These are phyloP conservation scores for Tylopilus sp. DNA, from an alignment of 768 basidiomycete species.

Conservation along the genomic window DNA sequence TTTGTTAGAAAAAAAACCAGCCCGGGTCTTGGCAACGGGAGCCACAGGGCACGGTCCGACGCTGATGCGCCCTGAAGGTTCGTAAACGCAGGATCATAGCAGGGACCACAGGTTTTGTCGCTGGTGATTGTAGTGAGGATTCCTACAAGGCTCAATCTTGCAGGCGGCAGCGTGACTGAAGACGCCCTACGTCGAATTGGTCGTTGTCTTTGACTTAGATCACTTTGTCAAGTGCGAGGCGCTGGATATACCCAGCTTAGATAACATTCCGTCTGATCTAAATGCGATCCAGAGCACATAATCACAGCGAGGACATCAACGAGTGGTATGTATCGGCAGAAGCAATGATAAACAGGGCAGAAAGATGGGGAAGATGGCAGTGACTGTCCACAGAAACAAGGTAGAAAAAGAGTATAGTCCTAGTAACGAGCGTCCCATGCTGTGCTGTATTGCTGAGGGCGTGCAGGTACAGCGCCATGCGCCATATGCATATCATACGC, in stretches of 20 bases:
- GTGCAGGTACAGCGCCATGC: conserved; percentile 4
- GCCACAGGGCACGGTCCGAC: conserved; percentile 28
- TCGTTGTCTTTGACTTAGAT: too few species aligned
- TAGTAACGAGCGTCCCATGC: conserved; percentile 25
- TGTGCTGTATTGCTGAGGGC: conserved; percentile 20
- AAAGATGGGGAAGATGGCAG: background rate
- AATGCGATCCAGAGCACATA: background rate
- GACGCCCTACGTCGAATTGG: too few species aligned
- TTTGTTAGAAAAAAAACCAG: too few species aligned
- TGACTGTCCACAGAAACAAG: background rate
- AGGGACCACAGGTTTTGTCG: conserved; percentile 12
- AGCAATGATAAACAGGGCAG: background rate
- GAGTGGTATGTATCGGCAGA: background rate
- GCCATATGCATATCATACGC: conserved; percentile 28
- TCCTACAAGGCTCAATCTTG: conserved; percentile 35
- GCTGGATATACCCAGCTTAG: background rate
- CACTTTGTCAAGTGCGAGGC: background rate
- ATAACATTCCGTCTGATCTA: background rate
- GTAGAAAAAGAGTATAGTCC: background rate
- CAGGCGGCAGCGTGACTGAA: too few species aligned
- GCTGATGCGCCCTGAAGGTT: conserved; percentile 39
- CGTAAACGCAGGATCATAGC: conserved; percentile 38
- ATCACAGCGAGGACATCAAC: background rate
- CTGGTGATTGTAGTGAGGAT: conserved; percentile 15
- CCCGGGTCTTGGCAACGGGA: too few species aligned